phyloP scores from a whole-genome alignment of 306 rosid species.

The Carpinus fangiana region DNA sequence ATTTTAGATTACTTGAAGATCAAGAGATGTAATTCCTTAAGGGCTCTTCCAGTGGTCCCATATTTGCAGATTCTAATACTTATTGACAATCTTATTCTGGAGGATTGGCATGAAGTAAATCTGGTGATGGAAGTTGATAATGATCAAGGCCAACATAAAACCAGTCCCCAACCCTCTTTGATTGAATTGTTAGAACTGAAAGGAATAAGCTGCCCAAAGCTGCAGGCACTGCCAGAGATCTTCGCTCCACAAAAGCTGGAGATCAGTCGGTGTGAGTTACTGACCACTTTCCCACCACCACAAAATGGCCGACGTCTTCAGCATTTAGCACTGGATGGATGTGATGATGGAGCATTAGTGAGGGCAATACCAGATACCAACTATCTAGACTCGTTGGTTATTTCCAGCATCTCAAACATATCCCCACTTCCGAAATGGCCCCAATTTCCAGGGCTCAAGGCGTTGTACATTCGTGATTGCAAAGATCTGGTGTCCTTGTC shows the following conservation, averaged over 20 bases:
- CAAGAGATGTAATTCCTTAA: background rate
- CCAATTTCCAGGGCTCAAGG: background rate
- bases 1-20: background rate
- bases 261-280: background rate
- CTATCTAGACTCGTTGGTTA: background rate
- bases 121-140: background rate
- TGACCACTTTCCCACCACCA: background rate
- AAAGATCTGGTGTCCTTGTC: background rate
- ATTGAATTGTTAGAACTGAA: background rate
- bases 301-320: background rate
- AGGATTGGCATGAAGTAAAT: background rate
- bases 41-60: background rate
- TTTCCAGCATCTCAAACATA: slow-evolving; percentile 1
- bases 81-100: background rate
- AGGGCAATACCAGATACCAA: background rate
- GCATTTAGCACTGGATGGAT: background rate
- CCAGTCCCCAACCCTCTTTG: background rate
- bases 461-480: background rate
- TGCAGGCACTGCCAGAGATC: background rate
- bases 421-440: background rate
- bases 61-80: background rate
- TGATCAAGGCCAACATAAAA: background rate
- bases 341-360: background rate
- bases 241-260: background rate
- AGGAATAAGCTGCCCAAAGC: background rate